Conservation (phyloP, 805 yeast genomes). For the Starmerella potacharoeniae region DNA sequence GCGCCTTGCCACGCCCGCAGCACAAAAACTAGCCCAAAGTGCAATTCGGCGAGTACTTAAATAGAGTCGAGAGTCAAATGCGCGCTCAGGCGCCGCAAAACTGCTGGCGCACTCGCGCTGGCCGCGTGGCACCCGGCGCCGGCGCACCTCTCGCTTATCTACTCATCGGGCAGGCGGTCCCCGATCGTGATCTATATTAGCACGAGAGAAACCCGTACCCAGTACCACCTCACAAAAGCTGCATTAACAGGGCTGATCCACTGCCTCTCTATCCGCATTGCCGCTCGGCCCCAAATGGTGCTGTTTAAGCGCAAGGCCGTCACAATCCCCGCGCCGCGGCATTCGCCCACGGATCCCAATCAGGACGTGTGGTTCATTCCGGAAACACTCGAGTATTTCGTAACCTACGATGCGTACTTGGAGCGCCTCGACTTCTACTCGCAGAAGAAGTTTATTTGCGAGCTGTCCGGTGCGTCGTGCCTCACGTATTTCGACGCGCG, state of each 20-base stretch:
- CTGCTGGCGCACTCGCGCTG: too few relatives aligned
- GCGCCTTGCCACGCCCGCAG: too few relatives aligned
- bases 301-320: slow-evolving; percentile 32
- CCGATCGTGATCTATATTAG: not conserved
- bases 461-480: slow-evolving; percentile 87
- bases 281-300: slow-evolving; percentile 24
- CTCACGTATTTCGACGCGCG: slow-evolving; percentile 84
- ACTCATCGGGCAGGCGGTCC: not conserved
- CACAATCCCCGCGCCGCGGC: slow-evolving; percentile 23
- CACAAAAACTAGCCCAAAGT: too few relatives aligned
- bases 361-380: slow-evolving; percentile 71
- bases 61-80: too few relatives aligned
- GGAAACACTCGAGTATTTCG: slow-evolving; percentile 83
- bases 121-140: too few relatives aligned
- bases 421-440: slow-evolving; percentile 33
- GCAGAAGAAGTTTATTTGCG: slow-evolving; percentile 77
- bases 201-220: not conserved
- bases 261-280: not conserved
- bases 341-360: slow-evolving; percentile 24
- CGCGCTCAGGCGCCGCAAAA: too few relatives aligned
- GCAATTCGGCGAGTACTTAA: too few relatives aligned
- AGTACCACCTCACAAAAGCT: slow-evolving; percentile 4
- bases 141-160: not conserved
- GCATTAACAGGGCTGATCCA: not conserved
- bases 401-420: slow-evolving; percentile 63